These are phyloP conservation scores for Suhomyces bokatorum DNA, from an alignment of 1,139 yeast species.

Conservation along the genomic window DNA sequence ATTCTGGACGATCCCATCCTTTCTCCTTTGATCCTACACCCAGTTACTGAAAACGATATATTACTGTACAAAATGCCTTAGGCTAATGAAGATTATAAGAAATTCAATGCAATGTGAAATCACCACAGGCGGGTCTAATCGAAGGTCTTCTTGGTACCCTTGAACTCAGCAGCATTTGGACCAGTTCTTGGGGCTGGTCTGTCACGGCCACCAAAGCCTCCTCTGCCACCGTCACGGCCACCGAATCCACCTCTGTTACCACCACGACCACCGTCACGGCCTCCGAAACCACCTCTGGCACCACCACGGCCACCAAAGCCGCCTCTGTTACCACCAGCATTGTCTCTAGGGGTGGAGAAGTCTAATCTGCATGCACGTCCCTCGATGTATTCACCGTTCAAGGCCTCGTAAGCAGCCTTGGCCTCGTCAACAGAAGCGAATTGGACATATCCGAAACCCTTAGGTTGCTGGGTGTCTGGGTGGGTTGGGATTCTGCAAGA, in stretches of 20 bases:
- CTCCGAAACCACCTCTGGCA: conserved; percentile 47
- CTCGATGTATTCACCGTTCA: conserved; percentile 85
- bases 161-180: conserved; percentile 61
- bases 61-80: conserved; percentile 1
- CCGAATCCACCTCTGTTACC: conserved; percentile 26
- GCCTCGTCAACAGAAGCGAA: conserved; percentile 86
- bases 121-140: conserved; percentile 43
- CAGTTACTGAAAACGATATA: neutral
- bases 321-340: conserved; percentile 19
- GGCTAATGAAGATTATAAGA: conserved; percentile 1
- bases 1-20: too few species aligned
- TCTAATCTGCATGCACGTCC: conserved; percentile 96
- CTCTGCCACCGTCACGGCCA: conserved; percentile 38
- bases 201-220: conserved; percentile 47
- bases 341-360: conserved; percentile 86
- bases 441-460: conserved; percentile 98
- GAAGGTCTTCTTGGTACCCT: conserved; percentile 77
- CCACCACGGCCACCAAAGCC: conserved; percentile 33
- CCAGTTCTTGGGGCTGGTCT: conserved; percentile 62
- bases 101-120: conserved; percentile 1
- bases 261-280: conserved; percentile 36
- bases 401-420: conserved; percentile 79
- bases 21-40: neutral
- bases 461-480: conserved; percentile 98
- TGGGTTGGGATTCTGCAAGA: conserved; percentile 96